Evolutionary conservation across 2,329 filamentous ascomycete genomes (phyloP), one percentile per base, ranked within the genome.

Genomic region (Gremmenia infestans): DNA sequence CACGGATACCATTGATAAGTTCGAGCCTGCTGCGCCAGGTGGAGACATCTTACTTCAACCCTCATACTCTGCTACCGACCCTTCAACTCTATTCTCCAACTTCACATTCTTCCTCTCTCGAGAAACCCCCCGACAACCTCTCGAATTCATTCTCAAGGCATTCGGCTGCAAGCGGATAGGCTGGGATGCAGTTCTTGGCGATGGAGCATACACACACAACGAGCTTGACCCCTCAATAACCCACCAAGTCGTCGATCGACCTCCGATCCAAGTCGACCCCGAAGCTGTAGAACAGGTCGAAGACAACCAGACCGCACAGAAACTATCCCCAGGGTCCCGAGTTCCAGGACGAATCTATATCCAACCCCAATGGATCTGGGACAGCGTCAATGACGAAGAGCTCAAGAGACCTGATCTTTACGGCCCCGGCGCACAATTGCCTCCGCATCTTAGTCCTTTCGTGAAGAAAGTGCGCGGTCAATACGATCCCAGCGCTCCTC

Each of bases 301-400:
- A 61, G 83, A 86, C 65, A 86, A 81, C 72, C 83, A 82, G 74
- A 88, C 77, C 60, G 76, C 75, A 48, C 81, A 80, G 70, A 82
- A 79, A 70, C 74, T 85, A 54, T 77, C 71, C 25, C 72, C 72
- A 57, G 88, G 89, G 67, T 84, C 84, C 61, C 85, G 91, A 59
- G 87, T 97, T 59, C 91, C 93, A n/a, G 93, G 93, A 37, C 82
- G 94, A 63, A 91, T 85, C 61, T 99, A 99, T 66, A 76, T 99
- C 54, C 94, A 99, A 76, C 94, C 94, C 19, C 94, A 99, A 71
- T 99, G 95, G 93, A 85, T 99, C 4, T 99, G 94, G 94, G 94
- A 99, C 70, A 93, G 89, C 67, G 77, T 96, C 71, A 99, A 99
- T 71, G 89, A 94, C 47, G 90, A 91, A 60, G 91, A 93, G 72